A percentile compares a stretch with the other conserved stretches of the same genome.
Evolutionary conservation across 257 asterid genomes (phyloP).

Genomic region (Echites panduratus): DNA sequence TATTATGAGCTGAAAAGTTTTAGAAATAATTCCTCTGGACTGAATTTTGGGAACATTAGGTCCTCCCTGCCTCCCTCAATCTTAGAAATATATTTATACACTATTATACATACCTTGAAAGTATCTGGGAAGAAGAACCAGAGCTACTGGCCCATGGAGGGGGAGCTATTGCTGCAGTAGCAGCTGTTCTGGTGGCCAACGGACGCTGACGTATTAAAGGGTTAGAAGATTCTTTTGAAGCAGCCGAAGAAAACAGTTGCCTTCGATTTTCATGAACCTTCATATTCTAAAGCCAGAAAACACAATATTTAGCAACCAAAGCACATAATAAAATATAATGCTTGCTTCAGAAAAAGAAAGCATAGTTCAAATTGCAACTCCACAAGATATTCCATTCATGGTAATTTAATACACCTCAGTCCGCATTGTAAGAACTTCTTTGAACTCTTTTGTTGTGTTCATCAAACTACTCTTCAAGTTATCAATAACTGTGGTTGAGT

Average conservation of each 20-base stretch:
- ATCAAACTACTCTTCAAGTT: constrained; percentile 85
- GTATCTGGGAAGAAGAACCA: constrained; percentile 47
- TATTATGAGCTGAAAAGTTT: background rate
- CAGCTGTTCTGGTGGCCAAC: constrained; percentile 50
- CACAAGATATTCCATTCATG: constrained; percentile 8
- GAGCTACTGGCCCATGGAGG: constrained; percentile 72
- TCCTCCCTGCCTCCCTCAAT: too few species aligned
- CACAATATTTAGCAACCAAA: constrained; percentile 4
- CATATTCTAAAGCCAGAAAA: constrained; percentile 51
- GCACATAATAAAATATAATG: background rate
- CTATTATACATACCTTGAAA: constrained; percentile 37
- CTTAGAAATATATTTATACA: background rate
- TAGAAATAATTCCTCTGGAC: background rate
- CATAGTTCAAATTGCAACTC: constrained; percentile 1
- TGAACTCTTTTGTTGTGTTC: constrained; percentile 88
- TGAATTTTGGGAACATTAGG: background rate
- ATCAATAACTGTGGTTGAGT: constrained; percentile 90
- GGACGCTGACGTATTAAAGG: constrained; percentile 95
- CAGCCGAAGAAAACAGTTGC: constrained; percentile 63
- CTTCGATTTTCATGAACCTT: constrained; percentile 85
- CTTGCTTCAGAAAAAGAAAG: background rate
- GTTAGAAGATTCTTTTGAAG: constrained; percentile 61
- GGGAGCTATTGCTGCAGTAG: constrained; percentile 50
- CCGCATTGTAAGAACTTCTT: constrained; percentile 87
- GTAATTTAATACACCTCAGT: constrained; percentile 61